Evolutionary conservation across 2,329 filamentous ascomycete species (phyloP), one percentile per base, ranked within the genome.

Genomic region (Penicillium thymicola): DNA sequence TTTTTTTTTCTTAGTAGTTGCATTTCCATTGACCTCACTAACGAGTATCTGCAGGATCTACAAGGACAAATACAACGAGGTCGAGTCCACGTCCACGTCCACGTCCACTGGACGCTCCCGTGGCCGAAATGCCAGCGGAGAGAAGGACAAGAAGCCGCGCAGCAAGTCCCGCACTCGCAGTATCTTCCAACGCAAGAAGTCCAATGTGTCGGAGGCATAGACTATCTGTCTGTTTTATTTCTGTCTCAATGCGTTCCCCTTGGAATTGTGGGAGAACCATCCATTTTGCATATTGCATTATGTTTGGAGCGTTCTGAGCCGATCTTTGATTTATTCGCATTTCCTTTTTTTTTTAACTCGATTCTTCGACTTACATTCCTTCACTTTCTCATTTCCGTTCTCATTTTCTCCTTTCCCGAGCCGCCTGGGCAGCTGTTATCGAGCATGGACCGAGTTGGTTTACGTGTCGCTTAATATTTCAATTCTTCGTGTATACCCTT

Each of bases 61-160:
- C 80, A 97, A 97, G 75, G 78, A 91, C 55, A 97, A 97, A 71
- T 97, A 97, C 72, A 81, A 88, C 58, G 89, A 90, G 27, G 85
- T 88, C 37, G 79, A 74, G 21, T 67, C 72, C 30, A 32, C 30
- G 5, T 14, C 30, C 28, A 30, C 28, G 28, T 30, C 27, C 27
- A 28, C 27, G 9, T 9, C 30, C 47, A 64, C 64, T 70, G 55
- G 69, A 18, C 65, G 57, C 63, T 67, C 71, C 27, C 73, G 71
- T 59, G 67, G 70, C 21, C 66, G 68, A 55, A 71, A 68, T 41
- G 63, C 75, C 57, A 73, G 73, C 57, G 80, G 79, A 60, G 81
- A 81, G 49, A 89, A 88, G 73, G 81, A 81, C 47, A 89, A 88
- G 73, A 90, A 89, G 71, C 69, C 80, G 40, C 84, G 88, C 59